Percentiles rank a stretch among this genome's conserved stretches.
phyloP scores from a whole-genome alignment of 2,329 filamentous ascomycete species.

The Claviceps pazoutovae region DNA sequence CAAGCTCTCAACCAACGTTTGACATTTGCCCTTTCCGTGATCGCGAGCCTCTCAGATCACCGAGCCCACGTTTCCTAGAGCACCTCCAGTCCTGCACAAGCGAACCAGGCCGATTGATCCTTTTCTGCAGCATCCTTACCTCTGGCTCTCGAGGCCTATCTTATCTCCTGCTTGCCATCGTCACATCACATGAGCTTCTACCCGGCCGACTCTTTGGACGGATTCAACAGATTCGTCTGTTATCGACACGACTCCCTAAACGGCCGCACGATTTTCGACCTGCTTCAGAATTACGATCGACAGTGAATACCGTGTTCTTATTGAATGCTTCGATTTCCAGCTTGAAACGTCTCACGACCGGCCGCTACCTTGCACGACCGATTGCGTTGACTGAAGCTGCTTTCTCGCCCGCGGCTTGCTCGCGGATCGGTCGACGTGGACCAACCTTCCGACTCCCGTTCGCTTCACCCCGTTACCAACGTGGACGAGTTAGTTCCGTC shows the following conservation, averaged over 20 bases:
- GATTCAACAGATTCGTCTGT: neutral
- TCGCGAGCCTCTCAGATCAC: neutral
- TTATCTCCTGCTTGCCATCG: neutral
- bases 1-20: neutral
- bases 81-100: neutral
- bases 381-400: constrained; percentile 5
- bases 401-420: constrained; percentile 21
- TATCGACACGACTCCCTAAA: neutral
- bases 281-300: neutral
- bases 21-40: neutral
- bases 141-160: neutral
- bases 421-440: constrained; percentile 30
- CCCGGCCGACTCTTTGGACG: neutral
- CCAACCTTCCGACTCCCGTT: constrained; percentile 20
- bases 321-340: constrained; percentile 7
- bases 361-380: neutral
- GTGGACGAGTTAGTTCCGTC: constrained; percentile 52
- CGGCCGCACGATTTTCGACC: no score
- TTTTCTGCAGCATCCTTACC: neutral
- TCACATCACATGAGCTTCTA: constrained; percentile 1
- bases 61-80: neutral
- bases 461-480: constrained; percentile 22
- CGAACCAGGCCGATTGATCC: neutral
- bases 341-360: neutral
- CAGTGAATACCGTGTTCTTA: neutral